Evolutionary conservation across 1,284 basidiomycete genomes (phyloP).

Genomic region (Ustilago sp.): DNA sequence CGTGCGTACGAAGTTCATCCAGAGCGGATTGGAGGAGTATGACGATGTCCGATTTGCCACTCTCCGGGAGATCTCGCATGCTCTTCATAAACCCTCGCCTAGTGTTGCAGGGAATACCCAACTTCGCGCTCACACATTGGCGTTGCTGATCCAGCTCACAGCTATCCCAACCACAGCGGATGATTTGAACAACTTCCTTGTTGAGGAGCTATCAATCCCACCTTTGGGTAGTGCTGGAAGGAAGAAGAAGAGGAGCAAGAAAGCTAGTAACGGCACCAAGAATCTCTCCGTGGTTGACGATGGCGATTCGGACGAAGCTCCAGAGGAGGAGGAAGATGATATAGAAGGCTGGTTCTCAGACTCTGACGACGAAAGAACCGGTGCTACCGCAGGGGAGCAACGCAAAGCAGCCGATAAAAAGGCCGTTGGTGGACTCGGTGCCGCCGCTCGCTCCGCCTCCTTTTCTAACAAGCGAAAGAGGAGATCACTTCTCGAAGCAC

Average conservation of each 20-base stretch:
- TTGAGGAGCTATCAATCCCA: constrained; percentile 70
- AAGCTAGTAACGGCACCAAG: constrained; percentile 40
- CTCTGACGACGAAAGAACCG: constrained; percentile 63
- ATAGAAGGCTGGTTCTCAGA: constrained; percentile 72
- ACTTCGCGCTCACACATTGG: constrained; percentile 76
- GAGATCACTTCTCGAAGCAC: constrained; percentile 63
- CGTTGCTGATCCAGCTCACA: constrained; percentile 80
- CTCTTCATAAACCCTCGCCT: constrained; percentile 44
- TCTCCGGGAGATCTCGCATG: constrained; percentile 78
- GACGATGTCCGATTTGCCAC: constrained; percentile 90
- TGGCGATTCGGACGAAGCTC: constrained; percentile 61
- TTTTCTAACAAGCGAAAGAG: constrained; percentile 59
- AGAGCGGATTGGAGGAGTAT: constrained; percentile 70
- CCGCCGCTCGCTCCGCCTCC: constrained; percentile 30
- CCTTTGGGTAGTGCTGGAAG: neutral
- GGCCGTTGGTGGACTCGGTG: constrained; percentile 31
- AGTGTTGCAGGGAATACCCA: constrained; percentile 57
- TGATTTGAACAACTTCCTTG: constrained; percentile 87
- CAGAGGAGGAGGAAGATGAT: constrained; percentile 70
- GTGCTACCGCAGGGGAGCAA: constrained; percentile 45
- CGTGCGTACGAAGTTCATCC: constrained; percentile 53
- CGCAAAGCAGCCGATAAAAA: constrained; percentile 34
- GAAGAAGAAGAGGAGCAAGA: constrained; percentile 44
- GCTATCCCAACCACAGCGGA: constrained; percentile 82
- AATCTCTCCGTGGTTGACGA: constrained; percentile 56